A percentile compares a stretch with the other conserved stretches of the same genome.
Evolutionary conservation across 345 rosid species (phyloP).

Genomic region (Populus pruinosa): DNA sequence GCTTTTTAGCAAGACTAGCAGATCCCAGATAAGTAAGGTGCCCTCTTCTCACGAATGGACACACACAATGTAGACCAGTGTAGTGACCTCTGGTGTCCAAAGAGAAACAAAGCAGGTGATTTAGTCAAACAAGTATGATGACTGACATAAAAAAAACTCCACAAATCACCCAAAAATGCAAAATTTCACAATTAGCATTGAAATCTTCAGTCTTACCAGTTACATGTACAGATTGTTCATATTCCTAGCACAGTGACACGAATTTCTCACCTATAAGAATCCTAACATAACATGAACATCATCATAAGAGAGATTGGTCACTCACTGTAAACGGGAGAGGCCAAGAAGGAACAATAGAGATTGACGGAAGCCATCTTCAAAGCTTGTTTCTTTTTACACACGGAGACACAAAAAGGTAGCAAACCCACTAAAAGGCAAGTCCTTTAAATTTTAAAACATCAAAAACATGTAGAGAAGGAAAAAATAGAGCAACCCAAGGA

Average conservation of each 20-base stretch:
- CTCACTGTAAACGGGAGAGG: constrained; percentile 28
- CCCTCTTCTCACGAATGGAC: constrained; percentile 19
- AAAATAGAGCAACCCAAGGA: neutral
- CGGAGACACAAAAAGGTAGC: neutral
- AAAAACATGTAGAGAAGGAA: neutral
- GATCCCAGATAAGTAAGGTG: constrained; percentile 2
- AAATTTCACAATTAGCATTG: neutral
- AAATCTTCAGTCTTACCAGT: neutral
- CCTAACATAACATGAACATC: neutral
- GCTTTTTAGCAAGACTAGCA: constrained; percentile 13
- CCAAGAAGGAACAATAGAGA: constrained; percentile 19
- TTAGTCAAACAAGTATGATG: neutral
- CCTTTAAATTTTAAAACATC: neutral
- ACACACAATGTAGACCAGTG: constrained; percentile 19
- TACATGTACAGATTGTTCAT: neutral
- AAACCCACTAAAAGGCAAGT: neutral
- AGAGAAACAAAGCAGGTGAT: neutral
- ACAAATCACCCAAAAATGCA: neutral
- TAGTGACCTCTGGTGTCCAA: constrained; percentile 8
- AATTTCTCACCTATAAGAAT: neutral
- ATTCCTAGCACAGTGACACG: neutral
- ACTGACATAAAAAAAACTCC: neutral
- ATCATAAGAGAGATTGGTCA: neutral
- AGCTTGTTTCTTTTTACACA: neutral
- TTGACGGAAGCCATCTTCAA: constrained; percentile 11